Percentiles rank a stretch among this genome's conserved stretches.
Conservation (phyloP, 495 filamentous ascomycete species). For the Daldinia decipiens region DNA sequence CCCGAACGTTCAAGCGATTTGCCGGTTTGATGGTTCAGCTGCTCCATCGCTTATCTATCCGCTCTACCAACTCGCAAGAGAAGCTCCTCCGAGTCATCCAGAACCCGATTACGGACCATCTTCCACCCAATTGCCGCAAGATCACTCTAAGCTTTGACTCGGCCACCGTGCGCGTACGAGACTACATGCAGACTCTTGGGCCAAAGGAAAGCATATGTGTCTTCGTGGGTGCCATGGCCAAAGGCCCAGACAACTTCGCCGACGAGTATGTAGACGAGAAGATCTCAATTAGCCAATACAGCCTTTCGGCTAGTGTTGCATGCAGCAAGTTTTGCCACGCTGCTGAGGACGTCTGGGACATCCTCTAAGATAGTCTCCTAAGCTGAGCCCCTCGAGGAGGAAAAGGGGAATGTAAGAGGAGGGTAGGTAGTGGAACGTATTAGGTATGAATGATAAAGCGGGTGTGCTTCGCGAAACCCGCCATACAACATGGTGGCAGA, state of each 20-base stretch:
- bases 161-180: slow-evolving; percentile 82
- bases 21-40: slow-evolving; percentile 98
- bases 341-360: slow-evolving; percentile 94
- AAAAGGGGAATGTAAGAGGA: slow-evolving; percentile 29
- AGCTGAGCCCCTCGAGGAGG: slow-evolving; percentile 24
- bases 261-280: slow-evolving; percentile 94
- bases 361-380: slow-evolving; percentile 67
- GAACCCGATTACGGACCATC: slow-evolving; percentile 96
- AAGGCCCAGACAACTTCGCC: slow-evolving; percentile 94
- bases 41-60: slow-evolving; percentile 95
- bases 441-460: slow-evolving; percentile 43
- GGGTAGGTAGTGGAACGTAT: slow-evolving; percentile 42
- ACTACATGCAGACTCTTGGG: slow-evolving; percentile 82
- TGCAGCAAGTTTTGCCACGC: slow-evolving; percentile 99
- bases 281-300: slow-evolving; percentile 98
- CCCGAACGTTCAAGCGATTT: slow-evolving; percentile 98
- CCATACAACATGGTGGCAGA: slow-evolving; percentile 62
- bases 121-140: slow-evolving; percentile 97
- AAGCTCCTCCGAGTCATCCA: slow-evolving; percentile 97
- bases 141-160: slow-evolving; percentile 94
- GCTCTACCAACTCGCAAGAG: slow-evolving; percentile 93
- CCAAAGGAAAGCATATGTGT: slow-evolving; percentile 94
- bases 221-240: slow-evolving; percentile 98
- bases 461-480: slow-evolving; percentile 45
- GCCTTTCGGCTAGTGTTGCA: slow-evolving; percentile 93